Evolutionary conservation across 768 basidiomycete genomes (phyloP).

Genomic region (Mrakia gelida): DNA sequence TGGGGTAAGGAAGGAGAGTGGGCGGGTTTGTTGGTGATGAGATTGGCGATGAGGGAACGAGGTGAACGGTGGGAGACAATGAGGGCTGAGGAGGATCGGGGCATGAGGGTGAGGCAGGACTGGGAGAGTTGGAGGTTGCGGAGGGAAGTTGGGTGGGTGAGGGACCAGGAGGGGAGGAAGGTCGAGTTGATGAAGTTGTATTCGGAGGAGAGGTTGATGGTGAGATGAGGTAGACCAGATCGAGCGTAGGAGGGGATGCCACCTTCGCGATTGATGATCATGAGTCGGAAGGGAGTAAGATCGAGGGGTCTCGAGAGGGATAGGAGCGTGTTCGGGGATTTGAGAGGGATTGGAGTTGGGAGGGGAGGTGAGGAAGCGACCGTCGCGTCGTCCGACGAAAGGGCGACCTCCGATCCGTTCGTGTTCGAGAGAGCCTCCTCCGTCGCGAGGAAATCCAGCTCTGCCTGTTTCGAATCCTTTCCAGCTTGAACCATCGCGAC

Average conservation of each 20-base stretch:
- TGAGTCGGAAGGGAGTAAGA: constrained; percentile 87
- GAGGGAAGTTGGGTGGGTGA: constrained; percentile 76
- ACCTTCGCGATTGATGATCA: constrained; percentile 96
- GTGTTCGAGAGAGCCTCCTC: neutral
- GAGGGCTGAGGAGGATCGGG: constrained; percentile 83
- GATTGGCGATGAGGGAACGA: constrained; percentile 88
- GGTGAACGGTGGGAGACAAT: constrained; percentile 97
- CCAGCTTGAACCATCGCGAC: constrained; percentile 68
- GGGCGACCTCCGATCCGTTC: neutral
- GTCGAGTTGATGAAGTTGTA: constrained; percentile 77
- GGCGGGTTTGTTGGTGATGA: constrained; percentile 97
- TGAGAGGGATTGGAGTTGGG: neutral
- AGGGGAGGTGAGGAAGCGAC: neutral
- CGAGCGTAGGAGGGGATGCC: constrained; percentile 97
- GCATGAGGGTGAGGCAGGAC: constrained; percentile 87
- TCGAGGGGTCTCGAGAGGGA: constrained; percentile 55
- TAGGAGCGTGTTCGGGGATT: neutral
- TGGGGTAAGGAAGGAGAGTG: constrained; percentile 93
- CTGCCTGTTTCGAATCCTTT: constrained; percentile 44
- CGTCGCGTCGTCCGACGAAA: neutral
- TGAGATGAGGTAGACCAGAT: constrained; percentile 85
- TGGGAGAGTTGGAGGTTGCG: constrained; percentile 78
- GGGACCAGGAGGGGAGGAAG: constrained; percentile 70
- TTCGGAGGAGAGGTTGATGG: constrained; percentile 89
- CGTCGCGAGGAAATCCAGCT: constrained; percentile 36